These are phyloP conservation scores for Lindgomyces ingoldianus DNA, from an alignment of 495 filamentous ascomycete species.

Conservation along the genomic window DNA sequence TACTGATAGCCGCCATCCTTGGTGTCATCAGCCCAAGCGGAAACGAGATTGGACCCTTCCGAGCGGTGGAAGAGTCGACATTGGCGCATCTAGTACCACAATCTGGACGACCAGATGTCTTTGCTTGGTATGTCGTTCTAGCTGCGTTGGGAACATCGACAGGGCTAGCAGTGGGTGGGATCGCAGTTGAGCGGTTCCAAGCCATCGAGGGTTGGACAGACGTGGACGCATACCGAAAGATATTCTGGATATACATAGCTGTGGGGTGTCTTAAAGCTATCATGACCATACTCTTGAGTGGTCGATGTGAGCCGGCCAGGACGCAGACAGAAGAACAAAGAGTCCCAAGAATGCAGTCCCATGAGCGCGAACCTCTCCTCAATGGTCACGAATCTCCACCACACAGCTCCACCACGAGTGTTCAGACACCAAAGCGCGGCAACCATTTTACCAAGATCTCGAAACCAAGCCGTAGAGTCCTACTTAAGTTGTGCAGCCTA, in stretches of 20 bases:
- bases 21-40: slow-evolving; percentile 79
- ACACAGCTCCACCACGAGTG: neutral
- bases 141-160: slow-evolving; percentile 64
- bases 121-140: slow-evolving; percentile 78
- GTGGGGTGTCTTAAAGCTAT: slow-evolving; percentile 68
- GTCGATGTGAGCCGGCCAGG: slow-evolving; percentile 56
- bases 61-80: slow-evolving; percentile 82
- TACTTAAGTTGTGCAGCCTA: slow-evolving; percentile 71
- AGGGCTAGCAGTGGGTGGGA: slow-evolving; percentile 67
- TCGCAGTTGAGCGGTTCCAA: slow-evolving; percentile 59
- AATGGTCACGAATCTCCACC: neutral
- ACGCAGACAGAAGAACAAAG: neutral
- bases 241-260: slow-evolving; percentile 70
- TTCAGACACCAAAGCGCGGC: neutral
- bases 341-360: neutral
- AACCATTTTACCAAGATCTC: slow-evolving; percentile 31
- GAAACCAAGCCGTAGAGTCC: slow-evolving; percentile 53
- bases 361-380: slow-evolving; percentile 24
- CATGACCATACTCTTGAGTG: slow-evolving; percentile 60
- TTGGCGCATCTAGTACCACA: slow-evolving; percentile 70
- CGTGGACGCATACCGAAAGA: slow-evolving; percentile 61
- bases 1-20: slow-evolving; percentile 71
- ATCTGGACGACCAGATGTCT: slow-evolving; percentile 66
- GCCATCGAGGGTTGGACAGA: slow-evolving; percentile 54
- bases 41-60: slow-evolving; percentile 59